Conservation (phyloP, 441 rosid genomes). For the Erodium moschatum region DNA sequence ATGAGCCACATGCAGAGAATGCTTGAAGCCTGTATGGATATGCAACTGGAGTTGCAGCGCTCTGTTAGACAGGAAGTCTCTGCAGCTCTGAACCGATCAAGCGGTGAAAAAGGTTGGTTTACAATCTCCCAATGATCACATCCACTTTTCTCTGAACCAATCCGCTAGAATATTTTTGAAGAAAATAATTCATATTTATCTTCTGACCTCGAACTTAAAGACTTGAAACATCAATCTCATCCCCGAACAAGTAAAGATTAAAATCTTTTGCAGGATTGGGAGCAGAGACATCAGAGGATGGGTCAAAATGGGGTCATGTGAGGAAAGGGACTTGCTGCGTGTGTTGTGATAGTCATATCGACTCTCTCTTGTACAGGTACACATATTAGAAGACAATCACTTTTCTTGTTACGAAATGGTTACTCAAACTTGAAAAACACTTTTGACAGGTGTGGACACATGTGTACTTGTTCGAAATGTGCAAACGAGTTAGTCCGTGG, state of each 20-base stretch:
- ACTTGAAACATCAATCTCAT: background rate
- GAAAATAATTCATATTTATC: background rate
- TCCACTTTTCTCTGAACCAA: too few species aligned
- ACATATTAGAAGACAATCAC: background rate
- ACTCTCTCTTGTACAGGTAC: conserved; percentile 88
- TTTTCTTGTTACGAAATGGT: background rate
- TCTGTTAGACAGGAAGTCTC: conserved; percentile 80
- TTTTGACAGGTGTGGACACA: conserved; percentile 81
- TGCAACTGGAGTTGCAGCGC: conserved; percentile 54
- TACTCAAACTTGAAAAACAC: background rate
- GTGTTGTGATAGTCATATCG: conserved; percentile 88
- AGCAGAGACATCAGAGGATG: conserved; percentile 72
- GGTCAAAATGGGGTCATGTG: conserved; percentile 81
- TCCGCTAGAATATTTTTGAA: background rate
- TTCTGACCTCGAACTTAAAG: background rate
- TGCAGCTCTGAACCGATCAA: conserved; percentile 73
- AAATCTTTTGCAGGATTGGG: conserved; percentile 35
- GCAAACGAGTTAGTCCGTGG: conserved; percentile 79
- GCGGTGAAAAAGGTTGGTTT: conserved; percentile 55
- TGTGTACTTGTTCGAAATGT: conserved; percentile 93
- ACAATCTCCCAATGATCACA: too few species aligned
- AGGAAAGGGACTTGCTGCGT: conserved; percentile 90
- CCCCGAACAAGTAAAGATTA: background rate
- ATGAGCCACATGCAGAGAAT: conserved; percentile 98
- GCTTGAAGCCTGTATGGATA: conserved; percentile 95